phyloP scores from a whole-genome alignment of 768 basidiomycete species.

The Gyrodon lividus region DNA sequence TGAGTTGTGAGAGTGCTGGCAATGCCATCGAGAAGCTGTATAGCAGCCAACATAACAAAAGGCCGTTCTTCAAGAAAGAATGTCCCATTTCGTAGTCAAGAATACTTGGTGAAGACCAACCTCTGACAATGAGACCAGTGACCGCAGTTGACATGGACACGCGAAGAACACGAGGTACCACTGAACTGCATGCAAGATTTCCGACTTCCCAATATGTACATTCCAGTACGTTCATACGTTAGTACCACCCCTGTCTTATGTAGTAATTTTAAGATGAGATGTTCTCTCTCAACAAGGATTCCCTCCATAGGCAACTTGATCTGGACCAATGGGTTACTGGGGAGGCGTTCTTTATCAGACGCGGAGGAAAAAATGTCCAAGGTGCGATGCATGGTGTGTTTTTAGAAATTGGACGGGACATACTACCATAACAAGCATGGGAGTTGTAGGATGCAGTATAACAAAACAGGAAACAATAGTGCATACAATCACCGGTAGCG shows the following conservation, averaged over 20 bases:
- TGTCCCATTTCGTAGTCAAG: constrained; percentile 14
- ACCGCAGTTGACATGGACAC: too few species aligned
- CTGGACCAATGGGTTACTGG: background rate
- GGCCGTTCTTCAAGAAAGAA: constrained; percentile 4
- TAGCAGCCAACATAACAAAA: constrained; percentile 13
- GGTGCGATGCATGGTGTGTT: constrained; percentile 11
- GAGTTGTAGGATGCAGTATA: constrained; percentile 15
- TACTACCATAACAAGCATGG: constrained; percentile 31
- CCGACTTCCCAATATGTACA: too few species aligned
- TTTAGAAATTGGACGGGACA: constrained; percentile 11
- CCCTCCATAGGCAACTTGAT: too few species aligned
- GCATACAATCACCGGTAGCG: constrained; percentile 65
- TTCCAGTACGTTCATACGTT: too few species aligned
- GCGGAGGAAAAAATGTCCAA: too few species aligned
- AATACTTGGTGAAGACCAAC: background rate
- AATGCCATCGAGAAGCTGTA: constrained; percentile 12
- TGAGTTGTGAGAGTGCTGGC: background rate
- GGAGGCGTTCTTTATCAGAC: too few species aligned
- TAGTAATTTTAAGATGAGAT: too few species aligned
- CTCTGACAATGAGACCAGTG: too few species aligned
- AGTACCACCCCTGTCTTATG: too few species aligned
- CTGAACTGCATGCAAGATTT: too few species aligned
- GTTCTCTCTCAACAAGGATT: too few species aligned
- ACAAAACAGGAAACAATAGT: constrained; percentile 2
- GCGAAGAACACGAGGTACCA: constrained; percentile 18